Evolutionary conservation across 768 basidiomycete species (phyloP), one percentile per base, ranked within the genome.

Genomic region (Suillus sp.): DNA sequence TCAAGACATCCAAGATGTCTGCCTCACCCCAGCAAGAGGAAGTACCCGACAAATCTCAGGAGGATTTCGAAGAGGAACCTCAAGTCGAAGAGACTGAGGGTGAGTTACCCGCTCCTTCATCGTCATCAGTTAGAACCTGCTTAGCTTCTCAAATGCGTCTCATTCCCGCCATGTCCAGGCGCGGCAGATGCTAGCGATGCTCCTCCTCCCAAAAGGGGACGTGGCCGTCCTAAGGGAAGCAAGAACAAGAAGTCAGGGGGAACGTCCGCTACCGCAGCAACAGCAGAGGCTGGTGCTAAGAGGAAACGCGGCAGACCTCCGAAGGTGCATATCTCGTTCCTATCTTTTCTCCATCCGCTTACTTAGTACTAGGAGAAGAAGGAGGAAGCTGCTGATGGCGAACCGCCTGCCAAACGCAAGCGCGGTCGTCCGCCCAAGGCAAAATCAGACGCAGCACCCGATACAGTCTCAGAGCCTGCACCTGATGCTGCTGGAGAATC

Each of bases 171-270:
- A 66, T 65, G 62, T 63, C 63, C 71, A 78, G 80, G 78, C 72
- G 74, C 78, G 65, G 72, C 81, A 63, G 76, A 80, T 62, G 73
- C 79, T 65, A 72, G 60, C 68, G 70, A 76, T 64, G 69, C 77
- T 62, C 59, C 77, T 51, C 81, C 84, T 47, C 69, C 72, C 65
- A 95, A 93, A 80, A 88, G 94, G 70, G 87, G 91, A 71, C 85
- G 95, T 54, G 95, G 95, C 60, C 87, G 95, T 67, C 95, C 95
- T 65, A 93, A 89, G 75, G 94, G 94, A 69, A 92, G 91, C 77
- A 95, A 92, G 80, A 86, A 86, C 77, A 86, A 85, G 80, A 84
- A 83, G 71, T 75, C 72, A 67, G 71, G 74, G 72, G 78, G 71
- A 64, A 67, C 76, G 43, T 68, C 75, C 61, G 64, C 73, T 16